phyloP scores from a whole-genome alignment of 768 basidiomycete species.

The Lactarius pseudohatsudake region DNA sequence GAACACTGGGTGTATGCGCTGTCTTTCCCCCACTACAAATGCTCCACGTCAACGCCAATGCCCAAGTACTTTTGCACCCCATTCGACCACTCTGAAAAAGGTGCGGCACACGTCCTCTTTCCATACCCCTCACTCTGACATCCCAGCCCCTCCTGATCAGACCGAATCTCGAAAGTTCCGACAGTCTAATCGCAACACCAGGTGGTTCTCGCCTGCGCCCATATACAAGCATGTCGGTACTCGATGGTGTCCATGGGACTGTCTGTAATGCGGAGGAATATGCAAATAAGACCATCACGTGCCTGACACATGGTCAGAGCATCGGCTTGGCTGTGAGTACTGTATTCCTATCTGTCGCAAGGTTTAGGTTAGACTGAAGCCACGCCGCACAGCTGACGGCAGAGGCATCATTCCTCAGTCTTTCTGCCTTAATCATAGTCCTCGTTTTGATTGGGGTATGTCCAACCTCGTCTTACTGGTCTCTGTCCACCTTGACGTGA shows the following conservation, averaged over 20 bases:
- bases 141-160: neutral
- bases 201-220: neutral
- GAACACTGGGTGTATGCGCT: no score
- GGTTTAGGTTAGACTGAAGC: neutral
- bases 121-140: no score
- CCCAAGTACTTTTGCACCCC: no score
- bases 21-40: no score
- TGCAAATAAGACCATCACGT: conserved; percentile 21
- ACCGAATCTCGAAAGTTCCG: neutral
- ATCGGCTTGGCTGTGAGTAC: conserved; percentile 39
- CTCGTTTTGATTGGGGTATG: conserved; percentile 20
- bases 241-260: conserved; percentile 16
- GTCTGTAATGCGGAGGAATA: conserved; percentile 4
- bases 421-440: neutral
- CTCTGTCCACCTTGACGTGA: neutral
- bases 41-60: no score
- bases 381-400: conserved; percentile 35
- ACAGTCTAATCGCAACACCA: neutral
- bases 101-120: neutral
- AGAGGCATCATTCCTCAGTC: conserved; percentile 34
- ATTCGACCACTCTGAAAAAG: no score
- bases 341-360: neutral
- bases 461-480: neutral
- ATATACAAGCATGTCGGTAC: neutral
- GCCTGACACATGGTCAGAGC: conserved; percentile 38